Percentiles rank a stretch among this genome's conserved stretches.
Conservation (phyloP, 805 yeast genomes). For the Zygoascus ofunaensis region DNA sequence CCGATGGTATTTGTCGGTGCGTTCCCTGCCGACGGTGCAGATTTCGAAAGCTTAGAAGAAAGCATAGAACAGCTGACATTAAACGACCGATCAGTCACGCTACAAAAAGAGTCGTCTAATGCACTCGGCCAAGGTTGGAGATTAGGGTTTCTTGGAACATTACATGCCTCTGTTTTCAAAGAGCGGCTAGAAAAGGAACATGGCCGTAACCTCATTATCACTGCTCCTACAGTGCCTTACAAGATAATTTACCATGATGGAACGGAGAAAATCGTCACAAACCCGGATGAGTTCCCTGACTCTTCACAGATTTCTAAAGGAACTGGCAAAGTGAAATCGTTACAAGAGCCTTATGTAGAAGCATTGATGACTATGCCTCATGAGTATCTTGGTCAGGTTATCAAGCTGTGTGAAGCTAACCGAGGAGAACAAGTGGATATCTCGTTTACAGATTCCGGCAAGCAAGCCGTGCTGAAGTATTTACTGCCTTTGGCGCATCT, state of each 20-base stretch:
- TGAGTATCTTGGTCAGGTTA: slow-evolving; percentile 80
- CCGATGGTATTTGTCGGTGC: slow-evolving; percentile 99
- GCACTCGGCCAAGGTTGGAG: slow-evolving; percentile 98
- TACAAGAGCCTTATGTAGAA: slow-evolving; percentile 81
- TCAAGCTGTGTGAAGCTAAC: slow-evolving; percentile 73
- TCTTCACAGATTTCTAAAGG: slow-evolving; percentile 19
- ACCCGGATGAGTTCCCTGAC: slow-evolving; percentile 91
- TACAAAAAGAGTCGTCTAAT: slow-evolving; percentile 83
- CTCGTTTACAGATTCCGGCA: slow-evolving; percentile 61
- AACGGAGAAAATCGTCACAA: slow-evolving; percentile 55
- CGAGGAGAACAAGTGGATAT: slow-evolving; percentile 78
- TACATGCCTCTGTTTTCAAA: slow-evolving; percentile 91
- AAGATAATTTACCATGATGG: slow-evolving; percentile 63
- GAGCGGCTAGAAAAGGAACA: slow-evolving; percentile 89
- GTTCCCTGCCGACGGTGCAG: slow-evolving; percentile 90
- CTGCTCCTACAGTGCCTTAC: slow-evolving; percentile 95
- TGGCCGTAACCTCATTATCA: slow-evolving; percentile 83
- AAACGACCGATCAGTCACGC: slow-evolving; percentile 84
- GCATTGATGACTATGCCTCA: slow-evolving; percentile 86
- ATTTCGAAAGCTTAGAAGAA: slow-evolving; percentile 82
- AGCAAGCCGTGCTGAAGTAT: slow-evolving; percentile 69
- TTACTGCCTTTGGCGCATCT: slow-evolving; percentile 78
- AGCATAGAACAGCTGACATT: slow-evolving; percentile 79
- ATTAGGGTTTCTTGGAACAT: slow-evolving; percentile 84
- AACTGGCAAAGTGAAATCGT: slow-evolving; percentile 34